Evolutionary conservation across 2,329 filamentous ascomycete genomes (phyloP), one percentile per base, ranked within the genome.

Genomic region (Ophiosphaerella herpotricha): DNA sequence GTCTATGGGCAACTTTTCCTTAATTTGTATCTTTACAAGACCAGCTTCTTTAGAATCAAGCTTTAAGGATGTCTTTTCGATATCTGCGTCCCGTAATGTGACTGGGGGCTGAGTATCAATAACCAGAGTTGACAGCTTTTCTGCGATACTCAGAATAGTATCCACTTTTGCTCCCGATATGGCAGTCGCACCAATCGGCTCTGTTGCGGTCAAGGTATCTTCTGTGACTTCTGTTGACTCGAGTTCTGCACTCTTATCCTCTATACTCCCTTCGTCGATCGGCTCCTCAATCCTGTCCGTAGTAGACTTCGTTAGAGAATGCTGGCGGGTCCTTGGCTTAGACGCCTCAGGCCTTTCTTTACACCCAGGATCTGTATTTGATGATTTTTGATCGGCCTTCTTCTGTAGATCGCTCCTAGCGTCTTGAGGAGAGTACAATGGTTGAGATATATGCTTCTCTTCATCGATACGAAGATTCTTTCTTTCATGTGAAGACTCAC

Each of bases 391-490:
- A 18, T 37, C 37, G 14, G 49, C 41, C 46, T 55, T 57, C 37
- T 53, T 57, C 36, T 41, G 59, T 51, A 70, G 47, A 53, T 58
- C 65, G 58, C 70, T 72, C 52, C 70, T 67, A 60, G 62, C 70
- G 54, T 72, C 70, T 53, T 73, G 70, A 38, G 70, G 65, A 51
- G 70, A 71, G 52, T 73, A 73, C n/a, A 50, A 40, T 13, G 43
- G 41, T 47, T 31, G 38, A n/a, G n/a, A 14, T 39, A 8, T 8
- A 9, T 32, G 31, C 9, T n/a, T n/a, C 18, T 29, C 18, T 5
- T n/a, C 26, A 16, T 32, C 33, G 38, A 31, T 24, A 24, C 36
- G 26, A 35, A 26, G 32, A 18, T n/a, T 46, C 23, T 43, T 44
- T 32, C 48, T 41, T 9, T 37, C 40, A 14, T 45, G 39, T 3